phyloP scores from a whole-genome alignment of 2,329 filamentous ascomycete genomes.

The Aspergillus sojae region DNA sequence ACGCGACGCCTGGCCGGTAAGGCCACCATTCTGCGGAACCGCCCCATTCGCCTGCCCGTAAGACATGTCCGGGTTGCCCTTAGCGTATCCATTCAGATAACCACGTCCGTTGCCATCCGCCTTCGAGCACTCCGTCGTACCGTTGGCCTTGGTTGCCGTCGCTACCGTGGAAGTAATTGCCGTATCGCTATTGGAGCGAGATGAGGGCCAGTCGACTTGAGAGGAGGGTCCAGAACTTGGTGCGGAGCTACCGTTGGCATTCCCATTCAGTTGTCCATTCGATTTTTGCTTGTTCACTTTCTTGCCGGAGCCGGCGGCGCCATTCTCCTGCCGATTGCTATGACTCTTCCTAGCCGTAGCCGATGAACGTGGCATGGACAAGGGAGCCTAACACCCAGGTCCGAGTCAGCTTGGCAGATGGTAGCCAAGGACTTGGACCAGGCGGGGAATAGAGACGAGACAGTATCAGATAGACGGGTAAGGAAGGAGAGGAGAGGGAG shows the following conservation, averaged over 20 bases:
- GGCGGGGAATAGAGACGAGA: slow-evolving; percentile 33
- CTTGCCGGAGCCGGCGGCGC: slow-evolving; percentile 76
- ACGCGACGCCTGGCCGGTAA: slow-evolving; percentile 31
- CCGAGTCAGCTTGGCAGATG: slow-evolving; percentile 53
- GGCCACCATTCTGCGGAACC: slow-evolving; percentile 33
- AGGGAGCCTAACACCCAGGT: slow-evolving; percentile 46
- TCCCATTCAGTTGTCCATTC: slow-evolving; percentile 58
- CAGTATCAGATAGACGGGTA: slow-evolving; percentile 17
- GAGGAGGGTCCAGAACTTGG: slow-evolving; percentile 38
- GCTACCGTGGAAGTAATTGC: slow-evolving; percentile 30
- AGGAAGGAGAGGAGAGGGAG: slow-evolving; percentile 14
- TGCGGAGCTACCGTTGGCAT: slow-evolving; percentile 47
- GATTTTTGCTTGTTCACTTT: slow-evolving; percentile 63
- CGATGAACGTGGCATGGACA: slow-evolving; percentile 54
- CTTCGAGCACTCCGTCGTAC: slow-evolving; percentile 33
- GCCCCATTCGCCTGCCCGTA: slow-evolving; percentile 37
- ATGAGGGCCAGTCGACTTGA: slow-evolving; percentile 43
- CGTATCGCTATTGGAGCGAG: slow-evolving; percentile 43
- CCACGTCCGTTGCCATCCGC: slow-evolving; percentile 38
- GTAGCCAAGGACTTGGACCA: slow-evolving; percentile 51
- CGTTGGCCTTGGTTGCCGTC: slow-evolving; percentile 31
- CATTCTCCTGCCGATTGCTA: slow-evolving; percentile 83
- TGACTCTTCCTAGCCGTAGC: slow-evolving; percentile 59
- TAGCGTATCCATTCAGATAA: slow-evolving; percentile 40
- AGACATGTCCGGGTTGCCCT: slow-evolving; percentile 37